Base-by-base conservation (phyloP, 2,329 filamentous ascomycete species). In the Ophiocordyceps unilateralis region DNA sequence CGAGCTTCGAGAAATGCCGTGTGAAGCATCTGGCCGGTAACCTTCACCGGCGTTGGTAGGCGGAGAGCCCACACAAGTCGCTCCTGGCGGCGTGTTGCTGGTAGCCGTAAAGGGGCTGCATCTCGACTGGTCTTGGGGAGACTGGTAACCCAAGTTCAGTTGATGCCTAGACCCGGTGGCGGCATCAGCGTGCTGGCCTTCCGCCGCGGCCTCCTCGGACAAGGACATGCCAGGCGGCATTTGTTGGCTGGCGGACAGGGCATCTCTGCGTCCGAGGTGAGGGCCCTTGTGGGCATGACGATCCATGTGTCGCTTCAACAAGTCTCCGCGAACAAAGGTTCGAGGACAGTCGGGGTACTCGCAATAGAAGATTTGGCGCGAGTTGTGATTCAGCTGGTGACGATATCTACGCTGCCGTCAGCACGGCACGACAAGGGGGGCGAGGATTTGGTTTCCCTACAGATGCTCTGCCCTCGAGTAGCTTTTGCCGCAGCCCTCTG, bases 391-490 rank as follows among this genome's bases (percentile, higher is more conserved):
- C 51, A 96, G 66, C 64, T 96, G 88, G 63, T 96, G 89, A 39
- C 91, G 78, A 64, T 95, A 78, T 39, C 76, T 80, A 47, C 19
- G 36, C 24, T 14, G 42, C 19, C 43, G 47, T 32, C 30, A 41
- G 24, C 12, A 15, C 9, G n/a, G n/a, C n/a, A n/a, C n/a, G n/a
- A n/a, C n/a, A n/a, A n/a, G n/a, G n/a, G n/a, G n/a, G n/a, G n/a
- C n/a, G n/a, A n/a, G n/a, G n/a, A n/a, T n/a, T n/a, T n/a, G n/a
- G n/a, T n/a, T n/a, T n/a, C n/a, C 71, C 70, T 75, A 95, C 66
- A 98, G 68, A 67, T 98, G 91, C 63, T 96, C 91, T 9, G 91
- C 89, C 57, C 91, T 76, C 22, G 89, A 95, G 60, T 98, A 98
- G 58, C 82, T 93, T 69, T 95, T 98, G 36, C 86, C 88, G 55